A percentile compares a stretch with the other conserved stretches of the same genome.
Conservation (phyloP, 305 asterid species). For the Fraxinus paxiana region DNA sequence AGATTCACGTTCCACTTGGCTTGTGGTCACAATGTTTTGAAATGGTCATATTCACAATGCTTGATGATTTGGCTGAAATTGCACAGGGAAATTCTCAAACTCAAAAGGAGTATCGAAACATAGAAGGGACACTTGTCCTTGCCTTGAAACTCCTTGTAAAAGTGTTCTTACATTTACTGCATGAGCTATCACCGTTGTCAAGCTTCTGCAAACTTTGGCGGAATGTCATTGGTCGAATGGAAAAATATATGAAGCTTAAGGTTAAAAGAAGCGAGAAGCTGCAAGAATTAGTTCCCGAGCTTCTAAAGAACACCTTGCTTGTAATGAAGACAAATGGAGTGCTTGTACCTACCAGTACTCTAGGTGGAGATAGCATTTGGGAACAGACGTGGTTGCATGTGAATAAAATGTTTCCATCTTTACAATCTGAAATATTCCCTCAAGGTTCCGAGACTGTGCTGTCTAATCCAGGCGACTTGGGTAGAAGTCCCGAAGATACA, state of each 20-base stretch:
- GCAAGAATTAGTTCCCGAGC: slow-evolving; percentile 78
- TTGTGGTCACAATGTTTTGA: slow-evolving; percentile 85
- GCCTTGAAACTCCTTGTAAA: slow-evolving; percentile 69
- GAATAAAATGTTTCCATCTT: slow-evolving; percentile 67
- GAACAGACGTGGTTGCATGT: slow-evolving; percentile 94
- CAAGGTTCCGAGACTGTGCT: slow-evolving; percentile 37
- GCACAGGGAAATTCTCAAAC: slow-evolving; percentile 73
- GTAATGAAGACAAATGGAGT: slow-evolving; percentile 84
- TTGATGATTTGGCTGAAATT: slow-evolving; percentile 84
- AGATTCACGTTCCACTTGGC: slow-evolving; percentile 48
- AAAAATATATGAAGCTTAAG: slow-evolving; percentile 72
- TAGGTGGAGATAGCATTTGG: slow-evolving; percentile 92
- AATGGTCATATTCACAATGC: slow-evolving; percentile 78
- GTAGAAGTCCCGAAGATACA: slow-evolving; percentile 15
- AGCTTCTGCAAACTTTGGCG: slow-evolving; percentile 94
- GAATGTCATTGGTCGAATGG: slow-evolving; percentile 87
- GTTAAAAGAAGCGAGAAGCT: slow-evolving; percentile 79
- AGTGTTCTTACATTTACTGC: slow-evolving; percentile 59
- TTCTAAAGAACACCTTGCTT: slow-evolving; percentile 65
- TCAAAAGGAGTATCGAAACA: slow-evolving; percentile 77
- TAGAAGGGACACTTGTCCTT: slow-evolving; percentile 82
- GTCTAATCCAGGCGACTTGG: slow-evolving; percentile 27
- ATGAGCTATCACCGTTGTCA: slow-evolving; percentile 52
- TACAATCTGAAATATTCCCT: slow-evolving; percentile 71
- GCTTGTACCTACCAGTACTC: slow-evolving; percentile 68